Evolutionary conservation across 1,139 yeast species (phyloP).

Genomic region (Tardiomyces depauwii): DNA sequence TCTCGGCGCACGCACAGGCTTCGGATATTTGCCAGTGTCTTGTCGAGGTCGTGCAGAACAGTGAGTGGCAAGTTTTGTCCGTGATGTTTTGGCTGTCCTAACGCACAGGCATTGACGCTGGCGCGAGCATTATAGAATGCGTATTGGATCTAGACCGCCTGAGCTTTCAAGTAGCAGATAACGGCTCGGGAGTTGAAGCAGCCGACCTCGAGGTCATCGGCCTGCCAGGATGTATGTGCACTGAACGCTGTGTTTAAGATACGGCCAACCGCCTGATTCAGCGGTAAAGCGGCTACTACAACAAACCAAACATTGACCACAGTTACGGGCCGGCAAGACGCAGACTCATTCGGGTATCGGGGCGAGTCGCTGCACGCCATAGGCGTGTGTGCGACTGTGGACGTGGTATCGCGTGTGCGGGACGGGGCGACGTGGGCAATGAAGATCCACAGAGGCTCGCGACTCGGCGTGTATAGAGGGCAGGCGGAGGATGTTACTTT

Average conservation of each 20-base stretch:
- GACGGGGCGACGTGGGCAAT: background rate
- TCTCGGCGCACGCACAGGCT: background rate
- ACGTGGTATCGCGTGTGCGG: background rate
- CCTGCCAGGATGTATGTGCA: background rate
- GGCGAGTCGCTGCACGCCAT: background rate
- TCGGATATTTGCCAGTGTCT: background rate
- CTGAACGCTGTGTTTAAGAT: no score
- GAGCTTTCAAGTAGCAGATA: background rate
- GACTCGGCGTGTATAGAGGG: background rate
- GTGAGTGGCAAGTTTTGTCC: background rate
- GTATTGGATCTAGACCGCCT: background rate
- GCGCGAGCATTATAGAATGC: background rate
- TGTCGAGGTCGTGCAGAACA: background rate
- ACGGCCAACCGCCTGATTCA: no score
- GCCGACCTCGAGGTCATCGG: background rate
- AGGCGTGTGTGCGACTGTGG: background rate
- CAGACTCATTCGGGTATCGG: background rate
- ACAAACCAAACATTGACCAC: background rate
- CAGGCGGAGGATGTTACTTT: background rate
- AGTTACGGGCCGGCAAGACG: background rate
- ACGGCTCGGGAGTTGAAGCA: background rate
- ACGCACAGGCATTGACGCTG: background rate
- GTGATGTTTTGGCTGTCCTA: background rate
- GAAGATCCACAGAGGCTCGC: background rate
- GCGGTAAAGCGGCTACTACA: no score